phyloP scores from a whole-genome alignment of 768 basidiomycete species.

The Hericium coralloides region DNA sequence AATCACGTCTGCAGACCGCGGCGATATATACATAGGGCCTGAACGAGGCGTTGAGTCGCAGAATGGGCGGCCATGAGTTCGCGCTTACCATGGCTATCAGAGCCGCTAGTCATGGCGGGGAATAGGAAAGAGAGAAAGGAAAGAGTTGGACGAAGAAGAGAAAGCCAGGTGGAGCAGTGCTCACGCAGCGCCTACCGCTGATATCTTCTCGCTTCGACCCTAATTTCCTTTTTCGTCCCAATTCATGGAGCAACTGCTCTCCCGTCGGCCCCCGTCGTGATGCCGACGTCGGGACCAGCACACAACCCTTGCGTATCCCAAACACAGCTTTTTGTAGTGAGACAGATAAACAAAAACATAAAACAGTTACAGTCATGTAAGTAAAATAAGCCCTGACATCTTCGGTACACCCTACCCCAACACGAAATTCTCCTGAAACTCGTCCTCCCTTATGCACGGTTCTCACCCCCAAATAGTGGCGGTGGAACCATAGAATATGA shows the following conservation, averaged over 20 bases:
- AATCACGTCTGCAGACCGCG: constrained; percentile 82
- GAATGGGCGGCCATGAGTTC: background rate
- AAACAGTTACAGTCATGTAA: no score
- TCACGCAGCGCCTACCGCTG: background rate
- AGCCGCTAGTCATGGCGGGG: constrained; percentile 1
- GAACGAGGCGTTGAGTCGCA: constrained; percentile 1
- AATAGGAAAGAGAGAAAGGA: background rate
- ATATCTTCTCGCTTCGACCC: background rate
- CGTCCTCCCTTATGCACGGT: no score
- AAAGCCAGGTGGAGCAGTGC: background rate
- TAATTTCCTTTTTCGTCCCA: background rate
- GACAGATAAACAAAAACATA: no score
- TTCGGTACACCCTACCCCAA: no score
- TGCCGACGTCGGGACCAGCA: no score
- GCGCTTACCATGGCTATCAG: background rate
- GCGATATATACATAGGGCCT: constrained; percentile 73
- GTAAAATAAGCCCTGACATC: no score
- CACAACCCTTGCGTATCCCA: no score
- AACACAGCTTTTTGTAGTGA: no score
- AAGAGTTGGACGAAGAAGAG: background rate
- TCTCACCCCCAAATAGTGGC: background rate
- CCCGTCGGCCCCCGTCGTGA: no score
- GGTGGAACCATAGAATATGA: background rate
- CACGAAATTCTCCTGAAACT: no score
- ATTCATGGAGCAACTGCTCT: background rate